Conservation (phyloP, 2,329 filamentous ascomycete species). For the Proliferodiscus dingleyae region DNA sequence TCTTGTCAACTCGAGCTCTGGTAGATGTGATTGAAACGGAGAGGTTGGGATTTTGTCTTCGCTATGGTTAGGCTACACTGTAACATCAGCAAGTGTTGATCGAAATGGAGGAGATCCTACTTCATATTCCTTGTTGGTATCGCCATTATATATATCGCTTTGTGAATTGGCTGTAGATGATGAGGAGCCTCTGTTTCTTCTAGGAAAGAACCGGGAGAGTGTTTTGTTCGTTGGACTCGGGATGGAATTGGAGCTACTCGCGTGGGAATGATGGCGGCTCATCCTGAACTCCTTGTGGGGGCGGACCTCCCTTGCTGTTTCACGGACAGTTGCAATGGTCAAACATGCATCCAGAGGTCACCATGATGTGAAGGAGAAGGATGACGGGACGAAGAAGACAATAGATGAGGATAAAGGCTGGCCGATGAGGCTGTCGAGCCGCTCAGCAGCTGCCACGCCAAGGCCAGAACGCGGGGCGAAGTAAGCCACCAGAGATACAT, state of each 20-base stretch:
- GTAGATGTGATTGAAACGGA: conserved; percentile 15
- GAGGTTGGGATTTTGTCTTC: conserved; percentile 19
- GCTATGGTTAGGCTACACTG: conserved; percentile 12
- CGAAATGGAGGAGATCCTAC: neutral
- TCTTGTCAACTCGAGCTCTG: conserved; percentile 19
- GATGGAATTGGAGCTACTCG: conserved; percentile 1
- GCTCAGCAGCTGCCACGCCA: neutral
- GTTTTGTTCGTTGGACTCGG: neutral
- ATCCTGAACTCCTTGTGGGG: neutral
- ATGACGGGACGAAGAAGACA: neutral
- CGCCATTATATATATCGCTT: neutral
- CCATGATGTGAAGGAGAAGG: neutral
- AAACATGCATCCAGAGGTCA: neutral
- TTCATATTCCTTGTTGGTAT: conserved; percentile 14
- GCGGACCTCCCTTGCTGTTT: neutral
- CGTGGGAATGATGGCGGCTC: neutral
- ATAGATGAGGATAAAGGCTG: neutral
- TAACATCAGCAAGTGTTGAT: conserved; percentile 5
- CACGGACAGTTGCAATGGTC: neutral
- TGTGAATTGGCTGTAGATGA: neutral
- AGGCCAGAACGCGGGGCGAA: neutral
- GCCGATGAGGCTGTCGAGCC: neutral
- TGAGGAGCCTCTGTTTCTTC: neutral
- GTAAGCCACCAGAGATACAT: too few species aligned
- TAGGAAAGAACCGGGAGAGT: neutral